Base-by-base conservation (phyloP, 257 asterid species). In the Lycium ferocissimum region DNA sequence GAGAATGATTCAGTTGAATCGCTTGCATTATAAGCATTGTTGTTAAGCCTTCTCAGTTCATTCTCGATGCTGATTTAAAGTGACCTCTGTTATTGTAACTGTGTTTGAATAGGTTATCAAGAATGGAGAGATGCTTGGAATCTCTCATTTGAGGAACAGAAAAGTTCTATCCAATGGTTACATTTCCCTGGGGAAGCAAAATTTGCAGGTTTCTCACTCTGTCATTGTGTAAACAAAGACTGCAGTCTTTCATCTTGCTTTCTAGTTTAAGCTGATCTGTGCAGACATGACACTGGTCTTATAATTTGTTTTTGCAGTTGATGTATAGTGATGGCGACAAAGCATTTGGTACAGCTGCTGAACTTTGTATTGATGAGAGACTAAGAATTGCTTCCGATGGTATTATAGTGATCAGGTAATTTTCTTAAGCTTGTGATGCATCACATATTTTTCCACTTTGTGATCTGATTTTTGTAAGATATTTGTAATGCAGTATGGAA, bases 271-370 rank as follows among this genome's bases (percentile, higher is more conserved):
- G 79, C 79, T 71, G 33, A n/a, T 40, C 11, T 71, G 33, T 71
- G 35, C 8, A 71, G 56, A 40, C 79, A 40, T 40, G 79, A 71
- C 33, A 78, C 33, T 78, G 49, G 33, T 53, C 65, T 14, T 53
- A 33, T 8, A 3, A 14, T 1, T 6, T 54, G 33, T 75, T 51
- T 70, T 79, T 86, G 84, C 94, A 97, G 98, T 90, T 95, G 91
- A 97, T 95, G 99, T 97, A 92, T 89, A 97, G 98, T 81, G 99
- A 97, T 85, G 99, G 99, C 66, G 98, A 97, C 94, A 97, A 95
- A 92, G 99, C 99, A 90, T 97, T 95, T 89, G 99, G 98, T 75
- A 91, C 99, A 10, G 93, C 98, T 70, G 80, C 94, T 83, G 98
- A 97, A 86, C 93, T 97, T 33, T 93, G 98, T 85, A 69, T 97